Evolutionary conservation across 129 eudicot species (phyloP), one percentile per base, ranked within the genome.

Genomic region (Pulicaria dysenterica): DNA sequence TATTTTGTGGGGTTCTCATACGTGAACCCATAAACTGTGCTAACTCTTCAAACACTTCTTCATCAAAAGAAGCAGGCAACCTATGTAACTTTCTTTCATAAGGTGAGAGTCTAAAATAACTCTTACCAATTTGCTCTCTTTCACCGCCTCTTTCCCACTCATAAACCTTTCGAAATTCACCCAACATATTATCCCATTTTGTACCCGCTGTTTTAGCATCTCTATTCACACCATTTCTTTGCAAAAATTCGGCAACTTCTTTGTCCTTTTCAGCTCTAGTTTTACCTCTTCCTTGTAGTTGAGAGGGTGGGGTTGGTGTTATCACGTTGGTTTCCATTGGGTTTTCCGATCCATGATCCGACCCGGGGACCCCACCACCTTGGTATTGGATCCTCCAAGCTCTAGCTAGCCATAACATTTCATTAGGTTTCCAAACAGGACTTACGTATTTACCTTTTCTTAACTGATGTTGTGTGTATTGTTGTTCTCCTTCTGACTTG

Each of bases 101-200:
- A 12, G 89, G 87, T 1, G 96, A 90, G 7, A 90, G 84, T 4
- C 94, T 66, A 59, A 90, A 90, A 46, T 87, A 90, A 63, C 96
- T 90, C 70, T 87, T 90, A 1, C 87, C 93, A 41, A 83, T 69
- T 44, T 84, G 92, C 47, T 89, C 96, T 38, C 92, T 68, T 34
- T 87, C 96, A 2, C 93, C 90, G 4, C 85, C 88, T 73, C 91
- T 73, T 64, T 90, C 96, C 93, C 93, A 90, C 12, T 87, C 92
- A 57, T 80, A 87, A 43, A 90, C 96, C 67, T 85, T 90, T 47
- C 96, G 58, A 47, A 87, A 90, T 47, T 90, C 96, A 6, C 96
- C 96, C 83, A 90, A 83, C 96, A 90, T 87, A 69, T 90, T 90
- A 15, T 90, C 96, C 96, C 96, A 90, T 54, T 90, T 90, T 0